These are phyloP conservation scores for Ceratocystis cacaofunesta DNA, from an alignment of 2,329 filamentous ascomycete species.

Conservation along the genomic window DNA sequence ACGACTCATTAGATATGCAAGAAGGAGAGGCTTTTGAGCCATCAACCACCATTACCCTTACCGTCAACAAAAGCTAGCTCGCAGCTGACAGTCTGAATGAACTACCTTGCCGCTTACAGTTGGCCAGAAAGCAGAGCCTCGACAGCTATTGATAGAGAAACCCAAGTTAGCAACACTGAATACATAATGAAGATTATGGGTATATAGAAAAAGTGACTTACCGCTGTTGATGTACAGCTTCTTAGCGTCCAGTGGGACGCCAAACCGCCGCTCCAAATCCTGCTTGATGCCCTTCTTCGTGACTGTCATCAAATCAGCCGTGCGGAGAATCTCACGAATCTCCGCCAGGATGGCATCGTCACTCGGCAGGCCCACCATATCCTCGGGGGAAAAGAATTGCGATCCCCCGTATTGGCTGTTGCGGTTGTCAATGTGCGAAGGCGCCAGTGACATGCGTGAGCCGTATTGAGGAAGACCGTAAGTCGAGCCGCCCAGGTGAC, in stretches of 20 bases:
- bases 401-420: slow-evolving; percentile 47
- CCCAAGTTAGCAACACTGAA: not conserved
- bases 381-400: slow-evolving; percentile 46
- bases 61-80: not conserved
- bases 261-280: slow-evolving; percentile 83
- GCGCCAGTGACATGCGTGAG: slow-evolving; percentile 67
- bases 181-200: slow-evolving; percentile 1
- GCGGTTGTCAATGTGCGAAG: slow-evolving; percentile 50
- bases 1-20: slow-evolving; percentile 11
- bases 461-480: slow-evolving; percentile 26
- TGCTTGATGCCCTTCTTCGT: slow-evolving; percentile 97
- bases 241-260: slow-evolving; percentile 70
- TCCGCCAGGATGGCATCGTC: slow-evolving; percentile 86
- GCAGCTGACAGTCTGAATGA: not conserved
- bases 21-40: not conserved
- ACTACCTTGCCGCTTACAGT: slow-evolving; percentile 33
- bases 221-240: slow-evolving; percentile 87
- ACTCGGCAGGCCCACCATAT: slow-evolving; percentile 61
- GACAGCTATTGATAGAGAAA: slow-evolving; percentile 35
- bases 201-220: slow-evolving; percentile 33
- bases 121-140: slow-evolving; percentile 67
- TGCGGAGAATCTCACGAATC: slow-evolving; percentile 84
- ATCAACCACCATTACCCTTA: not conserved
- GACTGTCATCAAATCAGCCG: slow-evolving; percentile 89
- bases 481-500: slow-evolving; percentile 29